A percentile compares a stretch with the other conserved stretches of the same genome.
Evolutionary conservation across 495 filamentous ascomycete species (phyloP).

Genomic region (Hypoxylon subgilvum): DNA sequence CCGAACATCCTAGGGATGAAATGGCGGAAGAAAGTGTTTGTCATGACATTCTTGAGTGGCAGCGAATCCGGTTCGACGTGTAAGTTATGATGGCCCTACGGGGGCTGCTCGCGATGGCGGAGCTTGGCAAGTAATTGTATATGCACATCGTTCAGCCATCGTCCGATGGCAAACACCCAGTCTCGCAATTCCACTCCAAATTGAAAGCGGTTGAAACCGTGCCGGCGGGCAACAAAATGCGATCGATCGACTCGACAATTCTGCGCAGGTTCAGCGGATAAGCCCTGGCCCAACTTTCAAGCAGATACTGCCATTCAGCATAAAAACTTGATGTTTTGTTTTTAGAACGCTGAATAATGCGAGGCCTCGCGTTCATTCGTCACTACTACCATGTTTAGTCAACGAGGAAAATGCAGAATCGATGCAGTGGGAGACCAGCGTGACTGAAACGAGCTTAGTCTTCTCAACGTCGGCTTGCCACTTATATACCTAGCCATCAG

Average conservation of each 20-base stretch:
- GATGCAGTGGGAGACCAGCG: not conserved
- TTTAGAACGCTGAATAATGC: slow-evolving; percentile 37
- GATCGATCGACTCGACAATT: slow-evolving; percentile 22
- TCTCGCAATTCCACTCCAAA: slow-evolving; percentile 24
- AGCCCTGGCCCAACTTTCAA: not conserved
- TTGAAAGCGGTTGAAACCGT: slow-evolving; percentile 10
- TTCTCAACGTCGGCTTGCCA: slow-evolving; percentile 1
- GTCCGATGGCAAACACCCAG: slow-evolving; percentile 13
- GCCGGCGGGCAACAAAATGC: slow-evolving; percentile 23
- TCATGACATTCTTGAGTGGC: slow-evolving; percentile 2
- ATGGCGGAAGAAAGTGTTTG: not conserved
- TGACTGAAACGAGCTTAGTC: slow-evolving; percentile 22
- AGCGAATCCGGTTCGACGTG: not conserved
- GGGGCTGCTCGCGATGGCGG: slow-evolving; percentile 12
- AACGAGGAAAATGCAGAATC: slow-evolving; percentile 19
- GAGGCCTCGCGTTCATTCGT: slow-evolving; percentile 17
- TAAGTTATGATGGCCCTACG: slow-evolving; percentile 7
- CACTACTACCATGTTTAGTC: slow-evolving; percentile 21
- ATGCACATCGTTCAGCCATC: slow-evolving; percentile 22
- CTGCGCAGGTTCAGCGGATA: slow-evolving; percentile 9
- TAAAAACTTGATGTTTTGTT: slow-evolving; percentile 31
- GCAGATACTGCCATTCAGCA: slow-evolving; percentile 4
- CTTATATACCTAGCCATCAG: slow-evolving; percentile 16
- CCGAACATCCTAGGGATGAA: not conserved
- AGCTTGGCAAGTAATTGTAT: slow-evolving; percentile 24